These are phyloP conservation scores for Claviceps capensis DNA, from an alignment of 2,329 filamentous ascomycete species.

Conservation along the genomic window DNA sequence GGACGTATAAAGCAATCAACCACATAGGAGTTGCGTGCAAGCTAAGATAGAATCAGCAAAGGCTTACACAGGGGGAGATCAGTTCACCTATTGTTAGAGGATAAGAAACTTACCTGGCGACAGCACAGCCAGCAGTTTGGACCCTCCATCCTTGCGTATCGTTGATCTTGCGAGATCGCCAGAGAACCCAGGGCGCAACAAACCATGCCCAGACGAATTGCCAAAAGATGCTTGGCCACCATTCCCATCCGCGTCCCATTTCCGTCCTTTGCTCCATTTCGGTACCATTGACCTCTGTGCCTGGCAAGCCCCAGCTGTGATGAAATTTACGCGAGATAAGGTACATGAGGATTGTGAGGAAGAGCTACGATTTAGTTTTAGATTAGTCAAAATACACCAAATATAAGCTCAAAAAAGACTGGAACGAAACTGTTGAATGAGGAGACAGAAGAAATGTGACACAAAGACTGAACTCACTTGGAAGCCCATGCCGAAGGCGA, in stretches of 20 bases:
- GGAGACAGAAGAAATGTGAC: not conserved
- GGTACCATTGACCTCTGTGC: constrained; percentile 38
- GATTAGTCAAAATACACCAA: not conserved
- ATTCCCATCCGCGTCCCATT: constrained; percentile 46
- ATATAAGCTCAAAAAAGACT: not conserved
- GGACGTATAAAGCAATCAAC: constrained; percentile 40
- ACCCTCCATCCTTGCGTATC: constrained; percentile 52
- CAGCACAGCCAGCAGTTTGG: constrained; percentile 40
- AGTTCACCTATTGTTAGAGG: not conserved
- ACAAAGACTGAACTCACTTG: constrained; percentile 29
- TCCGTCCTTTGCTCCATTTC: constrained; percentile 32
- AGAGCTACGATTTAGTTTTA: constrained; percentile 27
- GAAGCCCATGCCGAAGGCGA: constrained; percentile 39
- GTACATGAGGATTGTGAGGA: constrained; percentile 44
- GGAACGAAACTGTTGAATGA: not conserved
- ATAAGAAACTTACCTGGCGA: constrained; percentile 23
- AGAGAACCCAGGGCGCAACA: constrained; percentile 27
- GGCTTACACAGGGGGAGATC: too few relatives aligned
- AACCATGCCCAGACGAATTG: constrained; percentile 48
- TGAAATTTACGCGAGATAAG: constrained; percentile 30
- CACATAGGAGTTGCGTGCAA: constrained; percentile 52
- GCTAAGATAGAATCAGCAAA: constrained; percentile 16
- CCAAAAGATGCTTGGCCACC: constrained; percentile 49
- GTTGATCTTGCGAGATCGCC: constrained; percentile 44
- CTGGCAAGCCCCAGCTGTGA: constrained; percentile 41